Percentiles rank a stretch among this genome's conserved stretches.
Evolutionary conservation across 176 grass and related monocot genomes (phyloP).

Genomic region (Zea luxurians): DNA sequence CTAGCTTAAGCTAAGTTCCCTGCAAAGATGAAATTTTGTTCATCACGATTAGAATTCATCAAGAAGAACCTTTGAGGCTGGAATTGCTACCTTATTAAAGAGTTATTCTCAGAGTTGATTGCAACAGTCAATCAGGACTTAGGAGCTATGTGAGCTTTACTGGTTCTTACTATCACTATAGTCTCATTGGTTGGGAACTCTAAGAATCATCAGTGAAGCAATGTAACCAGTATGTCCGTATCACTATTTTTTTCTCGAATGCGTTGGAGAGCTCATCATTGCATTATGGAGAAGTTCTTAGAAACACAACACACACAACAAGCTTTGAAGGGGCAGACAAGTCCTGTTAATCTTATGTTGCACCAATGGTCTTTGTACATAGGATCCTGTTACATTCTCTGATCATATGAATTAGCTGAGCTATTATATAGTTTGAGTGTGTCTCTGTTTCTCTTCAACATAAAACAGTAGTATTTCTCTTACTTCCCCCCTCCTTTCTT

Average conservation of each 20-base stretch:
- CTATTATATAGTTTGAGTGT: background rate
- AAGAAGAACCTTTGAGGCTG: background rate
- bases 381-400: slow-evolving; percentile 13
- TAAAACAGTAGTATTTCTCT: background rate
- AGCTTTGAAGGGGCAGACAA: no score
- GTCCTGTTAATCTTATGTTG: background rate
- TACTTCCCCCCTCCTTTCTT: background rate
- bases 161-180: background rate
- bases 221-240: background rate
- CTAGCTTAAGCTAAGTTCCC: background rate
- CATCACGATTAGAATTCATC: background rate
- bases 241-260: background rate
- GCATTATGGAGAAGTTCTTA: background rate
- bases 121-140: slow-evolving; percentile 1
- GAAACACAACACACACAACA: no score
- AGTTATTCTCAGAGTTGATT: slow-evolving; percentile 20
- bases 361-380: background rate
- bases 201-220: background rate
- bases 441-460: background rate
- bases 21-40: slow-evolving; percentile 5
- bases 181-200: background rate
- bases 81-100: background rate
- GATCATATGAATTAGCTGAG: slow-evolving; percentile 4
- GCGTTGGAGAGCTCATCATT: background rate
- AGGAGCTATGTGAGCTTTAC: slow-evolving; percentile 1